Base-by-base conservation (phyloP, 2,329 filamentous ascomycete species). In the Mycosphaerella arachidis region DNA sequence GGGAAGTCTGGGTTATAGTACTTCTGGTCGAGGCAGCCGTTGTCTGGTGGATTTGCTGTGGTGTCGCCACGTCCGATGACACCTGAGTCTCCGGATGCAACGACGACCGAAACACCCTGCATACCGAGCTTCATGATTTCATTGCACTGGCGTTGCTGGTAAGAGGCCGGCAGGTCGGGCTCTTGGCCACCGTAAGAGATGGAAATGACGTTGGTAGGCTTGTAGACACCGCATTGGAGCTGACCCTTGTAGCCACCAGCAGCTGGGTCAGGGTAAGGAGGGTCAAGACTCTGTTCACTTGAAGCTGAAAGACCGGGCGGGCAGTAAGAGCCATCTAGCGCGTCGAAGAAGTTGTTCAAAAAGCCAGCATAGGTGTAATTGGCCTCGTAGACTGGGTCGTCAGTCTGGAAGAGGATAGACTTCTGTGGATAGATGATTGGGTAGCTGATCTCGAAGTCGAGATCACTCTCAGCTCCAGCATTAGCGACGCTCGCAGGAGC, bases 121-220 rank as follows among this genome's bases (percentile, higher is more conserved):
- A 79, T 74, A 18, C 79, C 80, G 27, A 82, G 77, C 64, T 82
- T 81, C 56, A 79, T 73, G 67, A 72, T 79, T 45, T 78, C 75
- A 48, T 73, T 73, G 63, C 76, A 78, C 62, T 78, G 76, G 3
- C 76, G 72, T 63, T 80, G 74, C 64, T 84, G 80, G 71, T 87
- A 87, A 62, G 73, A 74, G 33, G 24, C 27, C 10, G 50, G 27
- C 6, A 52, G 30, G 24, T 81, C 80, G 5, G 73, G 72, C 71
- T 86, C 84, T 48, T 79, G 77, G 48, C 80, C 81, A 55, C 82
- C 82, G 68, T 86, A 87, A 3, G 82, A 84, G 68, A 86, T 81
- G 40, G 80, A 82, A 63, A 86, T 79, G 6, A 85, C 82, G 62
- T 84, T 83, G 9, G 83, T 82, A 2, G 82, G 80, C 65, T 79